Conservation (phyloP, 1,284 basidiomycete genomes). For the Amylostereum areolatum region DNA sequence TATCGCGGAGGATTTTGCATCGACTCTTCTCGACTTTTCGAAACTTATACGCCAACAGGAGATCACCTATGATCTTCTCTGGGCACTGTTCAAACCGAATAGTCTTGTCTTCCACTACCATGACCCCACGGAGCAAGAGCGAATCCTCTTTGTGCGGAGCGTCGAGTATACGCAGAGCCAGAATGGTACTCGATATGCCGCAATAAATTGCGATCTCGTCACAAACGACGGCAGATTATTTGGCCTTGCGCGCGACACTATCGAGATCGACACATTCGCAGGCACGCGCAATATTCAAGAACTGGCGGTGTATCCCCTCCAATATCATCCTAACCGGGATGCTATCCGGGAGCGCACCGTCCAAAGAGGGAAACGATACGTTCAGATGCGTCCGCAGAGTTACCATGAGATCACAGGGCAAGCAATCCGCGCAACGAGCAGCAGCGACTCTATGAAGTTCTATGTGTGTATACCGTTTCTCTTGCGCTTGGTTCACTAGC, state of each 20-base stretch:
- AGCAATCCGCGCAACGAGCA: constrained; percentile 8
- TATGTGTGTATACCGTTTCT: too few species aligned
- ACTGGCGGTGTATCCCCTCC: constrained; percentile 18
- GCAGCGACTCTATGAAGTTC: constrained; percentile 5
- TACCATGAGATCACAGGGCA: constrained; percentile 18
- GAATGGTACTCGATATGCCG: constrained; percentile 8
- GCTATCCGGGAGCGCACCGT: constrained; percentile 10
- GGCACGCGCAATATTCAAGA: constrained; percentile 18
- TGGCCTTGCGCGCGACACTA: constrained; percentile 15
- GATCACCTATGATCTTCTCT: constrained; percentile 22
- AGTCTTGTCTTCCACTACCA: constrained; percentile 18
- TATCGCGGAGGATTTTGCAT: constrained; percentile 13
- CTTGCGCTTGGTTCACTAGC: too few species aligned
- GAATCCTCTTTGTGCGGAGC: constrained; percentile 13
- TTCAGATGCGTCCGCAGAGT: constrained; percentile 7
- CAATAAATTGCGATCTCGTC: constrained; percentile 19
- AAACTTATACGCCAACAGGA: constrained; percentile 9
- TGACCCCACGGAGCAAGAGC: constrained; percentile 17
- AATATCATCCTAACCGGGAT: constrained; percentile 13
- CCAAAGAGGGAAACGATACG: constrained; percentile 15
- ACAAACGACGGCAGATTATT: constrained; percentile 20
- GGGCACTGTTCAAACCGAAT: constrained; percentile 23
- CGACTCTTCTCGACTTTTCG: constrained; percentile 9
- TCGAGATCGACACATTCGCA: constrained; percentile 16
- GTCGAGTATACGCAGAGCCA: constrained; percentile 4